Evolutionary conservation across 2,329 filamentous ascomycete genomes (phyloP).

Genomic region (Colletotrichum gigasporum): DNA sequence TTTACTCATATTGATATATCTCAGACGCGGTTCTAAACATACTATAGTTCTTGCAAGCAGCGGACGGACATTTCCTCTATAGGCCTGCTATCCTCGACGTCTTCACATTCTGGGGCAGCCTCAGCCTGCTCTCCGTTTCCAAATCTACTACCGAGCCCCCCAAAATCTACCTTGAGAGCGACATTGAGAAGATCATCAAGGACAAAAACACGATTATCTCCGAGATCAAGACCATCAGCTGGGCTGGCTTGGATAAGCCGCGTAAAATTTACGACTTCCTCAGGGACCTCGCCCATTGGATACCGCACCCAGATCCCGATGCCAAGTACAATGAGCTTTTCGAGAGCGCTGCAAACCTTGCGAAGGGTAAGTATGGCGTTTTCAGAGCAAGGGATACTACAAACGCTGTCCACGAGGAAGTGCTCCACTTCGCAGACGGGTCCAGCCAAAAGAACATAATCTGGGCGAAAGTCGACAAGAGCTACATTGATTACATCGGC

Average conservation of each 20-base stretch:
- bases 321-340: conserved; percentile 34
- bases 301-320: conserved; percentile 36
- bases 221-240: conserved; percentile 34
- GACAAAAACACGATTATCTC: conserved; percentile 15
- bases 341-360: background rate
- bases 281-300: background rate
- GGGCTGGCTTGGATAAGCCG: too few relatives aligned
- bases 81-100: conserved; percentile 25
- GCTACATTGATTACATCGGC: background rate
- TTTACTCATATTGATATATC: background rate
- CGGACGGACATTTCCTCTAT: conserved; percentile 33
- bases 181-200: background rate
- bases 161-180: conserved; percentile 16
- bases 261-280: conserved; percentile 27
- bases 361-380: background rate
- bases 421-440: conserved; percentile 28
- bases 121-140: conserved; percentile 31
- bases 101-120: conserved; percentile 21
- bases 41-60: conserved; percentile 7
- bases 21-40: background rate
- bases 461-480: background rate
- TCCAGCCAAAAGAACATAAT: background rate
- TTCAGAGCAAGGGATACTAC: background rate
- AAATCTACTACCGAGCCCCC: conserved; percentile 20
- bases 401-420: conserved; percentile 1